These are phyloP conservation scores for Fusarium sp. DNA, from an alignment of 2,329 filamentous ascomycete species.

Conservation along the genomic window DNA sequence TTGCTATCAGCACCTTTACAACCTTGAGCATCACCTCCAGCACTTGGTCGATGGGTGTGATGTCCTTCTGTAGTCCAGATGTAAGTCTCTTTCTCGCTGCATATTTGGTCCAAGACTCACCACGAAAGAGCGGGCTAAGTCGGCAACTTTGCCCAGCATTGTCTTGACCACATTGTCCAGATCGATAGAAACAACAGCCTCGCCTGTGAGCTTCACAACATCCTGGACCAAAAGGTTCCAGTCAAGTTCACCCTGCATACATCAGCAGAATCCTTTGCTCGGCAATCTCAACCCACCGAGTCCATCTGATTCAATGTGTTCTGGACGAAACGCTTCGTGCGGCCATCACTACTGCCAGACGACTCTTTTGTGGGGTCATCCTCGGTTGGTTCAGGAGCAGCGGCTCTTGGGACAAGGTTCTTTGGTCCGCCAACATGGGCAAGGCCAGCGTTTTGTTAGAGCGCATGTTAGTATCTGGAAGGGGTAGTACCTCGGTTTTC, in stretches of 20 bases:
- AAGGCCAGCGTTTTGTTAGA: constrained; percentile 5
- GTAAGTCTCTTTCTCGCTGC: neutral
- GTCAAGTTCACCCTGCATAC: constrained; percentile 4
- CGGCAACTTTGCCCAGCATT: neutral
- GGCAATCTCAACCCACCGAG: neutral
- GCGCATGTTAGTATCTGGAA: too few relatives aligned
- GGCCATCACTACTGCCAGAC: neutral
- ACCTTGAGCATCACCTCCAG: neutral
- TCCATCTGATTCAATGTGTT: constrained; percentile 8
- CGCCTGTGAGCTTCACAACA: neutral
- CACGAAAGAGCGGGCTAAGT: neutral
- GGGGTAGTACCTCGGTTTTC: neutral
- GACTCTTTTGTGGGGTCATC: neutral
- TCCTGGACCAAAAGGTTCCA: constrained; percentile 12
- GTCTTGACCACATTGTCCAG: neutral
- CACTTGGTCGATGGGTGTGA: neutral
- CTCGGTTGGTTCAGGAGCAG: neutral
- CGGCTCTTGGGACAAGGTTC: neutral
- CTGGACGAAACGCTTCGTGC: constrained; percentile 4
- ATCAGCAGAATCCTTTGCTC: neutral
- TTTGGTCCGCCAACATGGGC: neutral
- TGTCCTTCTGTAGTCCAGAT: neutral
- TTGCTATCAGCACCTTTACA: neutral
- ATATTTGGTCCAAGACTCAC: neutral
- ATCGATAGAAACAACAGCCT: neutral